A percentile compares a stretch with the other conserved stretches of the same genome.
Evolutionary conservation across 2,329 filamentous ascomycete species (phyloP).

Genomic region (Neopestalotiopsis sp.): DNA sequence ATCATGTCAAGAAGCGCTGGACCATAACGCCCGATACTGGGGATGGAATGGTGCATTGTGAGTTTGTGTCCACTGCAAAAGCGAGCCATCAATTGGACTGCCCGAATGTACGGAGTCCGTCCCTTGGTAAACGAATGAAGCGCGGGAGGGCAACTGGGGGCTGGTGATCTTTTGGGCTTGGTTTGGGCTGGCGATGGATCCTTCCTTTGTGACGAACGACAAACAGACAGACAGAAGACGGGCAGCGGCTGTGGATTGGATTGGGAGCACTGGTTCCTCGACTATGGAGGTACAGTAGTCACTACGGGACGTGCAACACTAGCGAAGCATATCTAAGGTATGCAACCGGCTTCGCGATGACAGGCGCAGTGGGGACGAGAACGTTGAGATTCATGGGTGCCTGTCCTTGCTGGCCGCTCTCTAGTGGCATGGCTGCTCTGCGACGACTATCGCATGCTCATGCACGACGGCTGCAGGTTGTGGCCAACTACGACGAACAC

Average conservation of each 20-base stretch:
- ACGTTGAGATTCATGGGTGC: conserved; percentile 15
- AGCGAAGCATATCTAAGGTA: background rate
- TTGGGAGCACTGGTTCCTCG: no score
- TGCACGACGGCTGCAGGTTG: conserved; percentile 35
- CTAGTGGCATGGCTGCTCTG: conserved; percentile 17
- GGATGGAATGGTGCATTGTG: background rate
- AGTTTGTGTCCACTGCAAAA: conserved; percentile 26
- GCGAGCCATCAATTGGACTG: conserved; percentile 37
- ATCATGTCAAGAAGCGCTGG: conserved; percentile 3
- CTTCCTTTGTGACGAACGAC: background rate
- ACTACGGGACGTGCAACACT: background rate
- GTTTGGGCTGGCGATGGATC: conserved; percentile 8
- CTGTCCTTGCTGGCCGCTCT: conserved; percentile 9
- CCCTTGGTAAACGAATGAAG: conserved; percentile 22
- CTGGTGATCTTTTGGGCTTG: background rate
- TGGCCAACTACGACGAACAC: conserved; percentile 40
- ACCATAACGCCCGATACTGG: conserved; percentile 6
- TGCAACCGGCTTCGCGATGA: conserved; percentile 17
- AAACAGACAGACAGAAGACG: background rate
- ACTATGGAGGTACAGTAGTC: background rate
- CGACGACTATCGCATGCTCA: conserved; percentile 26
- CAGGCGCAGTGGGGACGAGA: conserved; percentile 24
- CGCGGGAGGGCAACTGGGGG: conserved; percentile 19
- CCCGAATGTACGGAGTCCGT: background rate
- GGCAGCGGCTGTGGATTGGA: background rate